Evolutionary conservation across 2,329 filamentous ascomycete genomes (phyloP), one percentile per base, ranked within the genome.

Genomic region (Fusarium tanahbumbuense): DNA sequence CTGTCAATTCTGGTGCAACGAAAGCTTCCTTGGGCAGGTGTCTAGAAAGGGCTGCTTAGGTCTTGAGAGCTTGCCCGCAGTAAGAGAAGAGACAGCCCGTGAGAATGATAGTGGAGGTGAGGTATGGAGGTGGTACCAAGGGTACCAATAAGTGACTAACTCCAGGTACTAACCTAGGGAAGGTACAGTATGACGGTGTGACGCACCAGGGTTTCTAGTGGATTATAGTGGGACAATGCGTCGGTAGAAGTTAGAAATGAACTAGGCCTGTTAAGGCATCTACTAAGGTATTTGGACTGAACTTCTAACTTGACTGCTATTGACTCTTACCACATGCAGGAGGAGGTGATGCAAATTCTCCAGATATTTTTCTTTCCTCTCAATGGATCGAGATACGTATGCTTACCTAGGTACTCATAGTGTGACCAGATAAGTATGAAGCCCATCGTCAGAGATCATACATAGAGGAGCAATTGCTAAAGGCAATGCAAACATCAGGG

Each of bases 131-230:
- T n/a, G 34, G 34, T 37, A 37, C 34, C 34, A n/a, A 37, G 10
- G 34, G 34, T n/a, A 37, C 34, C 34, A n/a, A n/a, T n/a, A 37
- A 37, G 34, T n/a, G 34, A 37, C 34, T n/a, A 37, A 37, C 34
- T 37, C 18, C 34, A 37, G 18, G 34, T n/a, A 52, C 49, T 52
- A 44, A 44, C 20, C 41, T 44, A 22, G 41, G 41, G 20, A 53
- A 55, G 54, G 59, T 63, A 53, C 50, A 50, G 59, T 63, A 70
- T 68, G 67, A 71, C 68, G 55, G 64, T 68, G 67, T 70, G 67
- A 71, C 67, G 56, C 67, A 68, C 53, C 55, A 66, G 62, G 63
- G 62, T 61, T 66, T 46, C 40, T 40, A 67, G 62, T 56, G 54
- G 62, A 41, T 30, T 54, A 30, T 60, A 37, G 67, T 48, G 63